Percentiles rank a stretch among this genome's conserved stretches.
phyloP scores from a whole-genome alignment of 2,329 filamentous ascomycete species.

The Blastomyces parvus region DNA sequence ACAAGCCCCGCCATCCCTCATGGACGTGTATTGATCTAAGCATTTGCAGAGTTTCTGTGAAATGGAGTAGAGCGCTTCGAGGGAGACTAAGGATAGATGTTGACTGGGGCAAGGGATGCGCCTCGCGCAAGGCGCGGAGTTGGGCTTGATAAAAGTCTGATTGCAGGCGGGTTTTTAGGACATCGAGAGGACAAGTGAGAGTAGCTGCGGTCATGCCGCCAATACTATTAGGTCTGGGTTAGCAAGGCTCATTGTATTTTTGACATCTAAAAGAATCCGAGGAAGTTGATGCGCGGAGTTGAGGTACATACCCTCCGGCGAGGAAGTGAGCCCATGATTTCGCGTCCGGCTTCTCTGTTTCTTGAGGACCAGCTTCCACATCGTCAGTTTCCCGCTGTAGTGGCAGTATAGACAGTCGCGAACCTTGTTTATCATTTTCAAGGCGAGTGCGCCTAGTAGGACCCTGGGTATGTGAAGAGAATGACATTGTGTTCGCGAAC shows the following conservation, averaged over 20 bases:
- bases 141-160: slow-evolving; percentile 90
- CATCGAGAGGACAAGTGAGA: slow-evolving; percentile 84
- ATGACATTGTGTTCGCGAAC: slow-evolving; percentile 15
- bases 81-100: slow-evolving; percentile 51
- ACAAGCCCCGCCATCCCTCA: slow-evolving; percentile 79
- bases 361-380: slow-evolving; percentile 23
- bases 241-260: slow-evolving; percentile 12
- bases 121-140: slow-evolving; percentile 57
- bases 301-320: slow-evolving; percentile 67
- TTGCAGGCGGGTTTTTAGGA: slow-evolving; percentile 83
- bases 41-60: slow-evolving; percentile 79
- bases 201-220: slow-evolving; percentile 86
- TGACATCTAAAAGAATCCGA: not conserved
- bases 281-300: not conserved
- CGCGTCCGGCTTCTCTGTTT: slow-evolving; percentile 17
- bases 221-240: slow-evolving; percentile 43
- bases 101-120: slow-evolving; percentile 45
- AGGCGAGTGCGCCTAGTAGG: slow-evolving; percentile 24
- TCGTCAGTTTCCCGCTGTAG: slow-evolving; percentile 34
- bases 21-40: slow-evolving; percentile 66
- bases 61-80: slow-evolving; percentile 60
- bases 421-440: slow-evolving; percentile 13
- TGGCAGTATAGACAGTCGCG: slow-evolving; percentile 16
- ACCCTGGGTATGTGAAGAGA: slow-evolving; percentile 19
- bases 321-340: slow-evolving; percentile 90